Evolutionary conservation across 345 rosid genomes (phyloP), one percentile per base, ranked within the genome.

Genomic region (Acer saccharum): DNA sequence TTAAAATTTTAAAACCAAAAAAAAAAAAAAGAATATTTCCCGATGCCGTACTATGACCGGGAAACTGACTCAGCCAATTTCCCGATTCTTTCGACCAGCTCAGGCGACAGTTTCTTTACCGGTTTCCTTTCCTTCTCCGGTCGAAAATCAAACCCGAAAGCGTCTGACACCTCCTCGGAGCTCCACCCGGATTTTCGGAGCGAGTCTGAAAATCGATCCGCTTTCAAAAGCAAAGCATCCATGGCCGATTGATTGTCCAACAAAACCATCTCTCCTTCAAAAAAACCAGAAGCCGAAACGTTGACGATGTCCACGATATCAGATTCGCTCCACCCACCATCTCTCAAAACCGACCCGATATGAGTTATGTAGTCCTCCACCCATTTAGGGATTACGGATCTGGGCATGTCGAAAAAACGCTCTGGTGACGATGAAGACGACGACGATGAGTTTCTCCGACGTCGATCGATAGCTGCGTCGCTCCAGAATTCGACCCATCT

Each of bases 401-500:
- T 86, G n/a, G 94, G 91, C 83, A 94, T 84, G 23, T 92, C 97
- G 32, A 88, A 61, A 66, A 84, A 90, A 65, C 96, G 50, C 79
- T 92, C 98, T 46, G 97, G 98, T 54, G 97, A 93, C 1, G 93
- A 89, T 23, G 88, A 85, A 1, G 93, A 89, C 0, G 94, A 91
- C 0, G 90, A 90, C 1, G 90, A 87, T 0, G 99, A 95, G 78
- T 83, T 89, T 74, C 97, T 87, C 80, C 90, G 85, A 69, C 94
- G 88, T 25, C 93, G 90, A 79, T 96, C 97, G 4, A 90, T 80
- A 17, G 95, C 95, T 0, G 94, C 94, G 67, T 96, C 94, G 79
- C 93, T 92, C 99, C 98, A 96, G 82, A 96, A 96, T 87, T 94
- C 97, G 0, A 96, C 95, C 99, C 99, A 96, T 82, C 99, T 86